Evolutionary conservation across 2,329 filamentous ascomycete species (phyloP).

Genomic region (Nemania abortiva): DNA sequence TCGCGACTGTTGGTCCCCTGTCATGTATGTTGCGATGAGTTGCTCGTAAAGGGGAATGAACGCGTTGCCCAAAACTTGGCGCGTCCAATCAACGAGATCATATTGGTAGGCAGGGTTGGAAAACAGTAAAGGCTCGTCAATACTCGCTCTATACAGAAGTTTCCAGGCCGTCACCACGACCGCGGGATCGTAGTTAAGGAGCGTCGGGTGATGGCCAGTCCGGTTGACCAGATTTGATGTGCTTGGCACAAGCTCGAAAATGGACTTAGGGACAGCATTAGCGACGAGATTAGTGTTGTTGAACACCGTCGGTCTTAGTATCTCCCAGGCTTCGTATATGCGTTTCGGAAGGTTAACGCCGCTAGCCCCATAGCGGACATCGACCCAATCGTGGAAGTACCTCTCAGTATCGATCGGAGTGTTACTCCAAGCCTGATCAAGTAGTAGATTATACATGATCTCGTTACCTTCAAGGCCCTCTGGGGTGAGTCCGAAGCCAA

Average conservation of each 20-base stretch:
- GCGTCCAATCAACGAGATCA: slow-evolving; percentile 40
- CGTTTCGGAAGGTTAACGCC: slow-evolving; percentile 19
- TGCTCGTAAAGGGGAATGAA: slow-evolving; percentile 38
- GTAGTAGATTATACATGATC: slow-evolving; percentile 41
- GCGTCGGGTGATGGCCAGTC: slow-evolving; percentile 39
- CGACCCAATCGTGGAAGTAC: slow-evolving; percentile 40
- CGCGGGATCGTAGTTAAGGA: slow-evolving; percentile 38
- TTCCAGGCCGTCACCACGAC: slow-evolving; percentile 36
- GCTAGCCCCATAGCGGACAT: slow-evolving; percentile 34
- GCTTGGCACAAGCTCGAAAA: slow-evolving; percentile 38
- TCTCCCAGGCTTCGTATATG: slow-evolving; percentile 39
- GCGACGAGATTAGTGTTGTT: slow-evolving; percentile 41
- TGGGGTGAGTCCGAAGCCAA: slow-evolving; percentile 38
- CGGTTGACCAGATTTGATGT: slow-evolving; percentile 35
- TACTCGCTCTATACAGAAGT: slow-evolving; percentile 34
- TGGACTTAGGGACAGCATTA: slow-evolving; percentile 39
- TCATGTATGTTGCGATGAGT: slow-evolving; percentile 32
- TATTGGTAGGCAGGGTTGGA: slow-evolving; percentile 39
- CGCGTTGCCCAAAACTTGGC: slow-evolving; percentile 39
- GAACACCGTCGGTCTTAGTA: slow-evolving; percentile 36
- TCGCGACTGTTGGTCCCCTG: neutral
- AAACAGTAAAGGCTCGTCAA: slow-evolving; percentile 28
- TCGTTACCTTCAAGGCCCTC: slow-evolving; percentile 42
- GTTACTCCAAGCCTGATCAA: slow-evolving; percentile 40
- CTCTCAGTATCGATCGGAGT: slow-evolving; percentile 36